Evolutionary conservation across 2,329 filamentous ascomycete genomes (phyloP).

Genomic region (Aspergillus neoniger): DNA sequence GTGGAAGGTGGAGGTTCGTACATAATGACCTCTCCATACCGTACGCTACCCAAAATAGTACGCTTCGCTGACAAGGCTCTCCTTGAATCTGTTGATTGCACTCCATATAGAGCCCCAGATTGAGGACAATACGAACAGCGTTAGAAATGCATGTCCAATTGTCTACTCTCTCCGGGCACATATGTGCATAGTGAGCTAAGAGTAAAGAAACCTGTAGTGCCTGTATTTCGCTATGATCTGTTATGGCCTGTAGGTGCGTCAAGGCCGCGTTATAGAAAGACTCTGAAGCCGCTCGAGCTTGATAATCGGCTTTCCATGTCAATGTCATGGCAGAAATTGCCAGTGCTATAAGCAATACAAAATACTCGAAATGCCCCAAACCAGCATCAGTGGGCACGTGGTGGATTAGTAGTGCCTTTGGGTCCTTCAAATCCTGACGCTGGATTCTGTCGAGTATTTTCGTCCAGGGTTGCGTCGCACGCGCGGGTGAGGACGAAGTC

Average conservation of each 20-base stretch:
- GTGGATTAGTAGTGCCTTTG: neutral
- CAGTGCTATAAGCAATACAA: neutral
- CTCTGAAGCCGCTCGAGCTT: neutral
- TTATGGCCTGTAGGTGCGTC: neutral
- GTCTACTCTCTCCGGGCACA: neutral
- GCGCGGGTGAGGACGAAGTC: constrained; percentile 44
- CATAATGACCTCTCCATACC: neutral
- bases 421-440: neutral
- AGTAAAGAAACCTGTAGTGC: neutral
- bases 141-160: neutral
- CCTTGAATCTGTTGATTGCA: neutral
- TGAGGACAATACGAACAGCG: neutral
- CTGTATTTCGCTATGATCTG: neutral
- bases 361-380: neutral
- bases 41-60: neutral
- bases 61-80: neutral
- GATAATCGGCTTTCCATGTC: neutral
- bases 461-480: constrained; percentile 44
- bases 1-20: neutral
- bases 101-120: neutral
- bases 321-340: neutral
- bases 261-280: neutral
- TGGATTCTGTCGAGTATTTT: constrained; percentile 5
- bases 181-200: neutral
- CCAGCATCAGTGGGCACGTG: neutral